Conservation (phyloP, 805 yeast species). For the Yamadazyma nakazawae region DNA sequence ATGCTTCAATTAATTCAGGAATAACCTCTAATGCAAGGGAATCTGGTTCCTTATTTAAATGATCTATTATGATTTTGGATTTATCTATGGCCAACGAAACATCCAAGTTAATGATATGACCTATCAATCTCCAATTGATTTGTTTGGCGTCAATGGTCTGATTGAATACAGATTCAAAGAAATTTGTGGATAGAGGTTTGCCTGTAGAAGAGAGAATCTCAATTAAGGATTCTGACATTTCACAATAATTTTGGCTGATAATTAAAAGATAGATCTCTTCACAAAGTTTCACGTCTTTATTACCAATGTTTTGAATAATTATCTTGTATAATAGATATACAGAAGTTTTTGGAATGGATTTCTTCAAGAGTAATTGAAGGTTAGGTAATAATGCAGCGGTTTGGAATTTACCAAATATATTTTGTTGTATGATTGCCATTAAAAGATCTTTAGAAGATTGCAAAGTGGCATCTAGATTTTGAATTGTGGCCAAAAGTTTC, state of each 20-base stretch:
- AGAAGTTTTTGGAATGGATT: slow-evolving; percentile 12
- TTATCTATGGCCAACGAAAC: slow-evolving; percentile 54
- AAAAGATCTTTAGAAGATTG: slow-evolving; percentile 4
- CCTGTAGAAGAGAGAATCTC: slow-evolving; percentile 47
- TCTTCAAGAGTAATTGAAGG: slow-evolving; percentile 26
- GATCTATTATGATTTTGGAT: slow-evolving; percentile 3
- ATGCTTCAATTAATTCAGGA: slow-evolving; percentile 45
- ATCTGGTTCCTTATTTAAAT: slow-evolving; percentile 2
- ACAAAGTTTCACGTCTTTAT: slow-evolving; percentile 34
- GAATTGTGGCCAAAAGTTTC: slow-evolving; percentile 11
- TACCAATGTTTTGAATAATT: slow-evolving; percentile 28
- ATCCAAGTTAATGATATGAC: slow-evolving; percentile 50
- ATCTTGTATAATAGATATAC: slow-evolving; percentile 20
- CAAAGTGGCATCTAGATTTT: slow-evolving; percentile 8
- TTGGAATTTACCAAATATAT: slow-evolving; percentile 16
- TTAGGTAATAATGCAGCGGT: slow-evolving; percentile 23
- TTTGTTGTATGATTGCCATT: slow-evolving; percentile 5
- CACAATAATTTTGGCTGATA: slow-evolving; percentile 29
- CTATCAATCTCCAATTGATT: slow-evolving; percentile 46
- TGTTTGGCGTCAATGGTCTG: slow-evolving; percentile 20
- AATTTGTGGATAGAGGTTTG: slow-evolving; percentile 51
- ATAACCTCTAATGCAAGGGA: not conserved
- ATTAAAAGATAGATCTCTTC: slow-evolving; percentile 50
- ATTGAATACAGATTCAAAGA: slow-evolving; percentile 42
- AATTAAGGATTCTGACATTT: slow-evolving; percentile 42